Evolutionary conservation across 441 rosid species (phyloP).

Genomic region (Populus hybrid): DNA sequence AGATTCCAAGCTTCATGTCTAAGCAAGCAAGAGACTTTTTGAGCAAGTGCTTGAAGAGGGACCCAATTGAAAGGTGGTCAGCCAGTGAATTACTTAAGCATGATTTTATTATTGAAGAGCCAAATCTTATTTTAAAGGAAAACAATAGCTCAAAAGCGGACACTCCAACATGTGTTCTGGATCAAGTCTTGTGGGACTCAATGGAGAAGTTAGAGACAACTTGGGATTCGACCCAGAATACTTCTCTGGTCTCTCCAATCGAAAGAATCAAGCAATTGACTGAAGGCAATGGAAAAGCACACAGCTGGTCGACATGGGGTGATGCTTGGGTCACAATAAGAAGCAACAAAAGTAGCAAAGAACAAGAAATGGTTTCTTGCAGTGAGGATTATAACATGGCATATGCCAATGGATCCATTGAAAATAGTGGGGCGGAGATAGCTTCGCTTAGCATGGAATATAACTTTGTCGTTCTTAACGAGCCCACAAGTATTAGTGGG

Average conservation of each 20-base stretch:
- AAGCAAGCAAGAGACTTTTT: constrained; percentile 53
- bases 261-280: constrained; percentile 50
- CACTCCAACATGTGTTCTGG: constrained; percentile 57
- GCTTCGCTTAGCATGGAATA: constrained; percentile 10
- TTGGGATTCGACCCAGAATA: constrained; percentile 22
- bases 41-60: constrained; percentile 53
- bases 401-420: neutral
- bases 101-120: constrained; percentile 32
- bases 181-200: constrained; percentile 42
- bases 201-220: constrained; percentile 23
- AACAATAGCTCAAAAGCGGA: neutral
- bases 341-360: constrained; percentile 18
- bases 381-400: neutral
- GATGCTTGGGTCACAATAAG: constrained; percentile 66
- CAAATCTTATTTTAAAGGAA: constrained; percentile 6
- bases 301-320: constrained; percentile 39
- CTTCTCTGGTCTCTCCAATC: constrained; percentile 18
- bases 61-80: constrained; percentile 63
- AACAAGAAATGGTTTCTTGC: neutral
- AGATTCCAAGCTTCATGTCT: constrained; percentile 48
- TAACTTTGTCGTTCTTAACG: neutral
- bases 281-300: constrained; percentile 12
- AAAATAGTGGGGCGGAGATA: neutral
- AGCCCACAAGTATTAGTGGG: constrained; percentile 2
- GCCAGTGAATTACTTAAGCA: constrained; percentile 51